Percentiles rank a stretch among this genome's conserved stretches.
These are phyloP conservation scores for Carex kokanica DNA, from an alignment of 176 grass and related monocot genomes.

Conservation along the genomic window DNA sequence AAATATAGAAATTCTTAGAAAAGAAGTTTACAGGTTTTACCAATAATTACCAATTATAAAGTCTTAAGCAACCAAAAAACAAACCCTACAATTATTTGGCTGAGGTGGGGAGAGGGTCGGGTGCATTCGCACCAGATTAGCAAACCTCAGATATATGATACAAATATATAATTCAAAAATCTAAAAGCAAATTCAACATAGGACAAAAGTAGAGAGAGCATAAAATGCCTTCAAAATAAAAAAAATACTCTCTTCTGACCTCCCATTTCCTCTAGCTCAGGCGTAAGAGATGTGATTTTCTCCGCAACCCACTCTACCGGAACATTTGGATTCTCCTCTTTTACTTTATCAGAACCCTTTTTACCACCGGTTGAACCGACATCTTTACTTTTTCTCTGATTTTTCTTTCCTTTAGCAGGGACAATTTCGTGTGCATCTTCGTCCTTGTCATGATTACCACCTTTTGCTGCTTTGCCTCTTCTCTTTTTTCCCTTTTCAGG, in stretches of 20 bases:
- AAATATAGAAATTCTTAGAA: slow-evolving; percentile 24
- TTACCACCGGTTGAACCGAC: slow-evolving; percentile 51
- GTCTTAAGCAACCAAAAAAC: neutral
- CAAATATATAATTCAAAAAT: neutral
- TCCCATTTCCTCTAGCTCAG: slow-evolving; percentile 78
- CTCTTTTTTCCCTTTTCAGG: slow-evolving; percentile 89
- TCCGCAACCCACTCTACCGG: slow-evolving; percentile 76
- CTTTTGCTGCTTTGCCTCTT: slow-evolving; percentile 75
- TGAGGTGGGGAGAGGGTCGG: neutral
- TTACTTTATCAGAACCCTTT: slow-evolving; percentile 65
- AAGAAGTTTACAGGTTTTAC: neutral
- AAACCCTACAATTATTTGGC: neutral
- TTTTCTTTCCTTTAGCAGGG: slow-evolving; percentile 85
- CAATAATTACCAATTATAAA: neutral
- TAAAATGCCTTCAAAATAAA: neutral
- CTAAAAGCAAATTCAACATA: neutral
- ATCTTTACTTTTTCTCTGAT: slow-evolving; percentile 77
- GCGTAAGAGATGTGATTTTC: slow-evolving; percentile 65
- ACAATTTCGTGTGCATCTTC: slow-evolving; percentile 64
- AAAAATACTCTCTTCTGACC: slow-evolving; percentile 40
- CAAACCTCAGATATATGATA: neutral
- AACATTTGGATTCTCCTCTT: slow-evolving; percentile 63
- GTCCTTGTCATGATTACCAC: slow-evolving; percentile 58
- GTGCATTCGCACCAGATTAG: neutral
- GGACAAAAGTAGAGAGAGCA: neutral